Percentiles rank a stretch among this genome's conserved stretches.
phyloP scores from a whole-genome alignment of 306 rosid genomes.

The Corylus americana region DNA sequence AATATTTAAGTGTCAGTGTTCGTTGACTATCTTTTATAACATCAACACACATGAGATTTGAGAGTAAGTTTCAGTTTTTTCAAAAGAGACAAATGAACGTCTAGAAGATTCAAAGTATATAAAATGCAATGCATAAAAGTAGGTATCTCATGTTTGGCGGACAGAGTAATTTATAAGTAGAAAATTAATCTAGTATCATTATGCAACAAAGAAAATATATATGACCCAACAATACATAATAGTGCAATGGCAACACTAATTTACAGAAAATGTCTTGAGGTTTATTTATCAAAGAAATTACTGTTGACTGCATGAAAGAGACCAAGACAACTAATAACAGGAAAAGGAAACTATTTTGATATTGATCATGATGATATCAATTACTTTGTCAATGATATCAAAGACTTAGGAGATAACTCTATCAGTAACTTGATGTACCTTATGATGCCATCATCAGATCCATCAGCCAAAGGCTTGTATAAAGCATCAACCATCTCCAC shows the following conservation, averaged over 20 bases:
- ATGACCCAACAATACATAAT: no score
- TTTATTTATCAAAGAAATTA: no score
- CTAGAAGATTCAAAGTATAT: neutral
- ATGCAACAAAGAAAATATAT: neutral
- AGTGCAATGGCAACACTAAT: neutral
- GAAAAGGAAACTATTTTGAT: no score
- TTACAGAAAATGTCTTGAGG: neutral
- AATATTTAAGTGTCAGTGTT: neutral
- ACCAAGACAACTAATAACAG: no score
- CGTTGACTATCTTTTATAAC: neutral
- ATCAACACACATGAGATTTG: neutral
- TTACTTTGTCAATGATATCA: no score
- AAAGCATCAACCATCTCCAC: constrained; percentile 85
- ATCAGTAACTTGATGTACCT: constrained; percentile 43
- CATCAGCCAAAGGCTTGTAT: constrained; percentile 74
- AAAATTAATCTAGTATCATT: neutral
- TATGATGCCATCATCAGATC: constrained; percentile 82
- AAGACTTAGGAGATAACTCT: no score
- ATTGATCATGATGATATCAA: no score
- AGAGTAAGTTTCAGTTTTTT: neutral
- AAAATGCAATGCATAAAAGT: neutral
- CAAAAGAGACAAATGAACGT: neutral
- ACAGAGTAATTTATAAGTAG: neutral
- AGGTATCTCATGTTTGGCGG: neutral
- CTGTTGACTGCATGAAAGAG: no score